These are phyloP conservation scores for Esteya vermicola DNA, from an alignment of 2,329 filamentous ascomycete species.

Conservation along the genomic window DNA sequence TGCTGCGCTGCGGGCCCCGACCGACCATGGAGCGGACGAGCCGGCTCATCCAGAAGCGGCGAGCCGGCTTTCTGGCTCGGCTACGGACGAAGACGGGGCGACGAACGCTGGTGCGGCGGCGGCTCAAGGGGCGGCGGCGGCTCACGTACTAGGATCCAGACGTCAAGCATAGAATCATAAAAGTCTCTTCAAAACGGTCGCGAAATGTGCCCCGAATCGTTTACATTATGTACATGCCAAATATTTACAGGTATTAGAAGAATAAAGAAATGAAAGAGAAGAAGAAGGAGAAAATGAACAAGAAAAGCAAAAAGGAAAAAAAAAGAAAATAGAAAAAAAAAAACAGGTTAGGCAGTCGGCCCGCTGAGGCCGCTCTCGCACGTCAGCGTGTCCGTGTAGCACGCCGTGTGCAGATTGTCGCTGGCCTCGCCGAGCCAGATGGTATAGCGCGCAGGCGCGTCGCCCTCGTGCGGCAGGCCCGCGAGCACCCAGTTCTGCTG, in stretches of 20 bases:
- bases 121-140: slow-evolving; percentile 34
- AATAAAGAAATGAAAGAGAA: no score
- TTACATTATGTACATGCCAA: no score
- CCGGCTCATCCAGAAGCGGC: slow-evolving; percentile 42
- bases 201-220: no score
- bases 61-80: slow-evolving; percentile 41
- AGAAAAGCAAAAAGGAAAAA: no score
- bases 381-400: slow-evolving; percentile 22
- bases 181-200: no score
- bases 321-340: no score
- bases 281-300: no score
- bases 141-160: slow-evolving; percentile 15
- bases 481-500: slow-evolving; percentile 33
- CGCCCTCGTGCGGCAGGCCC: slow-evolving; percentile 10
- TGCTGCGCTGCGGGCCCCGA: slow-evolving; percentile 44
- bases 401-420: slow-evolving; percentile 23
- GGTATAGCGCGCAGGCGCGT: slow-evolving; percentile 19
- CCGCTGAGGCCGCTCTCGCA: slow-evolving; percentile 20
- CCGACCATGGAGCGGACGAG: slow-evolving; percentile 41
- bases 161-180: background rate
- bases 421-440: slow-evolving; percentile 31
- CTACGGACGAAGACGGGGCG: slow-evolving; percentile 34
- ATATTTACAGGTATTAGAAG: no score
- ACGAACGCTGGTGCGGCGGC: slow-evolving; percentile 37
- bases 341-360: no score